Evolutionary conservation across 805 yeast species (phyloP), one percentile per base, ranked within the genome.

Genomic region (Wickerhamiella kurtzmanii): DNA sequence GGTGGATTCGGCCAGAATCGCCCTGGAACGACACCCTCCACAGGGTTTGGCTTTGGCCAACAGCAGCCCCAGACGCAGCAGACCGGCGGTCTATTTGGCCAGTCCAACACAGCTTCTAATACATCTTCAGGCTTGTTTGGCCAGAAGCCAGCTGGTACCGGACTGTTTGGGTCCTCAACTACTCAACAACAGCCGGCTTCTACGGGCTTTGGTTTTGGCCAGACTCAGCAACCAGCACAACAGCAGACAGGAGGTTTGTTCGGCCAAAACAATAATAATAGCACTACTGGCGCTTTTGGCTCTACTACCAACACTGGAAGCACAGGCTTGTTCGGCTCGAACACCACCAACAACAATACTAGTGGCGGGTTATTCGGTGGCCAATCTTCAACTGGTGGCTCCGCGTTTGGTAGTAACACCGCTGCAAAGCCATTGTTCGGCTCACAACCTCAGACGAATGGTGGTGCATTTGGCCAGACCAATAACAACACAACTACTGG

Each of bases 341-440:
- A 44, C 37, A 49, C 49, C 11, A 32, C 44, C 25, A 41, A 41
- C 19, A 41, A 38, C n/a, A 32, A 52, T 16, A 45, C 57, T 20
- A 51, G 59, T 4, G 56, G 58, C 6, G 66, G 69, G 2, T 49
- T 63, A 5, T 67, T 67, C 48, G 70, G 70, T 8, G 53, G 53
- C 43, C 59, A 54, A 45, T 50, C 47, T 40, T 48, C 47, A 20
- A 41, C 44, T 37, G 37, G 49, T 25, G 57, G 57, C 53, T 45
- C 51, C 2, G 47, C 53, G 5, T 62, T 64, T 52, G 69, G 68
- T 16, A 41, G 42, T 9, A 49, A 42, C 21, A 43, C 46, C 13
- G 43, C 43, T 2, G 53, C 51, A 17, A 56, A 49, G 53, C 60
- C 32, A 55, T 49, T 44, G 35, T 22, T 21, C n/a, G 43, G 37